Evolutionary conservation across 2,329 filamentous ascomycete genomes (phyloP), one percentile per base, ranked within the genome.

Genomic region (Cytospora chrysosperma): DNA sequence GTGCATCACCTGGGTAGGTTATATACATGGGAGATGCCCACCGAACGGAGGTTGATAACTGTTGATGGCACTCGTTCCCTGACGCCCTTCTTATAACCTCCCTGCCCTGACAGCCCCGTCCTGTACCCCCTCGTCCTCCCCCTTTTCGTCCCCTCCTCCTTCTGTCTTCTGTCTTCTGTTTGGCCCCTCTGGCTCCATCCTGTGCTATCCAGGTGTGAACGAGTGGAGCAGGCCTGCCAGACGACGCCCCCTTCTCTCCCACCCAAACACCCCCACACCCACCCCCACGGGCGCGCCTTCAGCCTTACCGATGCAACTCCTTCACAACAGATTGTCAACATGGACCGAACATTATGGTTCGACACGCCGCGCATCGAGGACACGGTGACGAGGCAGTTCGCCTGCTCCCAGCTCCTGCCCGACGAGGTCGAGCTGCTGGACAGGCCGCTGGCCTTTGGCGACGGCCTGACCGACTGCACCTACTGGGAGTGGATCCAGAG

Each of bases 401-500:
- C 92, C 66, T 81, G 83, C 57, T 85, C 85, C 49, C 84, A 89
- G 64, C 79, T 93, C 50, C 79, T 84, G 55, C 82, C 85, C 49
- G 81, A 86, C 65, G 88, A 90, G 74, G 80, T 86, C 68, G 79
- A 82, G 61, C 84, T 84, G 60, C 77, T 93, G 54, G 83, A 89
- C 70, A 78, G 79, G 49, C 85, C 85, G 10, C 78, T 91, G 54
- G 84, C 80, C 15, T 92, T 91, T 73, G 89, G 89, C 32, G 87
- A 87, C 69, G 85, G 85, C 61, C 74, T 85, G 62, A 92, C 89
- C 4, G 86, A 91, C 73, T 85, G 88, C 67, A 92, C 89, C 1
- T 93, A 93, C 72, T 87, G 89, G 79, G 89, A 92, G 72, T 92
- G 89, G 88, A 91, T 93, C 63, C 77, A 89, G 54, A 78, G 85